Conservation (phyloP, 2,329 filamentous ascomycete genomes). For the Ophiosphaerella herpotricha region DNA sequence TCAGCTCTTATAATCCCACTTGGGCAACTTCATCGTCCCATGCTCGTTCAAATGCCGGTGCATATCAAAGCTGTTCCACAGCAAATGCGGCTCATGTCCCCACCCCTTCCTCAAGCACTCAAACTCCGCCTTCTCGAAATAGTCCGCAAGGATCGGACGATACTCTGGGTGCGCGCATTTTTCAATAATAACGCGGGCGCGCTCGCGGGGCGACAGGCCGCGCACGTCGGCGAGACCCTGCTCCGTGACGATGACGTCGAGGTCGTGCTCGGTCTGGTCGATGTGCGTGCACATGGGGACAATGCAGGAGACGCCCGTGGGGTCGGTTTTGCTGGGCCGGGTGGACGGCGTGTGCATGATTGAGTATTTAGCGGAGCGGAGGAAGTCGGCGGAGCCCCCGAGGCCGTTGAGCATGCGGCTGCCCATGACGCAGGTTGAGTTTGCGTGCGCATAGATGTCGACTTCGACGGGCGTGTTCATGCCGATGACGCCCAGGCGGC, state of each 20-base stretch:
- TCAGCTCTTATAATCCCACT: conserved; percentile 54
- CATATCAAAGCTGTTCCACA: conserved; percentile 88
- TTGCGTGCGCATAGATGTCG: conserved; percentile 92
- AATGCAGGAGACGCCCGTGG: conserved; percentile 80
- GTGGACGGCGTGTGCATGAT: conserved; percentile 93
- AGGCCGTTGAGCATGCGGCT: conserved; percentile 86
- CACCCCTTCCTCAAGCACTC: conserved; percentile 84
- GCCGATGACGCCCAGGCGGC: conserved; percentile 82
- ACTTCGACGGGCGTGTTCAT: conserved; percentile 97
- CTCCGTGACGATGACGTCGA: conserved; percentile 83
- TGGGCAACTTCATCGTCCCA: conserved; percentile 85
- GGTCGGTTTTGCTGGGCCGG: conserved; percentile 80
- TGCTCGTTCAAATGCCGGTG: conserved; percentile 81
- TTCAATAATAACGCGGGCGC: conserved; percentile 82
- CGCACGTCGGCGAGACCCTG: conserved; percentile 83
- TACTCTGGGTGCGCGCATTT: conserved; percentile 88
- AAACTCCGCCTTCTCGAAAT: conserved; percentile 83
- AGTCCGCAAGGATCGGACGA: conserved; percentile 77
- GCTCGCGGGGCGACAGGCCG: conserved; percentile 77
- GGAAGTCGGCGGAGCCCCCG: conserved; percentile 80
- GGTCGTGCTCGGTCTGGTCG: conserved; percentile 90
- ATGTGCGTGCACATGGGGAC: conserved; percentile 94
- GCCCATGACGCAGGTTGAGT: conserved; percentile 88
- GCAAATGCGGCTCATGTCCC: conserved; percentile 87
- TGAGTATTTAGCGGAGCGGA: conserved; percentile 77